phyloP scores from a whole-genome alignment of 2,329 filamentous ascomycete species.

The Dothidotthia symphoricarpi region DNA sequence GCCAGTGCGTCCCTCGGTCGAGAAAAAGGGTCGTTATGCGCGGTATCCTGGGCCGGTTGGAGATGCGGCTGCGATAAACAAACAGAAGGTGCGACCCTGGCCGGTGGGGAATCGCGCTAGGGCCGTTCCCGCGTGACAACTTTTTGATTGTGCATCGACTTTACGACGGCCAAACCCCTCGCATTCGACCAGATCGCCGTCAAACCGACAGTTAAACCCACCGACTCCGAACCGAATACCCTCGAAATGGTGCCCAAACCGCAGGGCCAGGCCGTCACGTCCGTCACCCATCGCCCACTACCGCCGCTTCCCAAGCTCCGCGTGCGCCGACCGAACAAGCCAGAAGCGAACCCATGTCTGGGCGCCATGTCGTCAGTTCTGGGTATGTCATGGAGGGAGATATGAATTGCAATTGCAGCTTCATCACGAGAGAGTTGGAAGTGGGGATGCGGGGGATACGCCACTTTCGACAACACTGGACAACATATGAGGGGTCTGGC shows the following conservation, averaged over 20 bases:
- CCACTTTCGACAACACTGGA: conserved; percentile 1
- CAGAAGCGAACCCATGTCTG: conserved; percentile 63
- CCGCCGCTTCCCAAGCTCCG: conserved; percentile 63
- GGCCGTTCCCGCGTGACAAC: background rate
- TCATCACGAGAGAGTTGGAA: background rate
- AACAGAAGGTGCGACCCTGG: too few species aligned
- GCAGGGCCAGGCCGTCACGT: conserved; percentile 32
- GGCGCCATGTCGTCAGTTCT: conserved; percentile 66
- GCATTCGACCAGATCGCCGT: too few species aligned
- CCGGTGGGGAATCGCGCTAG: too few species aligned
- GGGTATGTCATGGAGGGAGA: conserved; percentile 48
- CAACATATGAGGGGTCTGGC: background rate
- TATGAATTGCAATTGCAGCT: background rate
- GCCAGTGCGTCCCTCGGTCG: conserved; percentile 1
- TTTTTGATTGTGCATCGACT: conserved; percentile 8
- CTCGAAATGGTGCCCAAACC: conserved; percentile 40
- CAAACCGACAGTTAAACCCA: too few species aligned
- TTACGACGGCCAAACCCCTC: background rate
- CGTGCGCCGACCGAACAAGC: conserved; percentile 62
- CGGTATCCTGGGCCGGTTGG: too few species aligned
- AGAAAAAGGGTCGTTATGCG: conserved; percentile 7
- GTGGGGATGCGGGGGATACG: conserved; percentile 1
- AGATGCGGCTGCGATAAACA: too few species aligned
- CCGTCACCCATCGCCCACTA: conserved; percentile 49
- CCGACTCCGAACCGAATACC: background rate